Conservation (phyloP, 23 red algal genomes). For the Cyanidioschyzon merolae region DNA sequence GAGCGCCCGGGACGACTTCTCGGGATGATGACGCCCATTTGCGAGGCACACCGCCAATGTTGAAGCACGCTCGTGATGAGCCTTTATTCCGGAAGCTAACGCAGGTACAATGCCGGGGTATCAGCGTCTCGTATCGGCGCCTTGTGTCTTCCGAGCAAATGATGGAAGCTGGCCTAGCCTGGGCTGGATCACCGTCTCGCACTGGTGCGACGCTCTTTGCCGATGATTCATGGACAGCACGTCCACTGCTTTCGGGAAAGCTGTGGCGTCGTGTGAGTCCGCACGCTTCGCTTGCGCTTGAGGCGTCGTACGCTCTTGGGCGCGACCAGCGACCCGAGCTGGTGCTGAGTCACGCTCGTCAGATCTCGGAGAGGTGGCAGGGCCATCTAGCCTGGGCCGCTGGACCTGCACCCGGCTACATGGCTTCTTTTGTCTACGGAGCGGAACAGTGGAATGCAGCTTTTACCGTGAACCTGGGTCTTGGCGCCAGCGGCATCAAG, state of each 20-base stretch:
- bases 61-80: not conserved
- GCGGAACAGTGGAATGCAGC: not conserved
- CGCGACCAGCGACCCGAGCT: not conserved
- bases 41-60: not conserved
- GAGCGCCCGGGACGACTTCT: too few species aligned
- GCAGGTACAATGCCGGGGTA: not conserved
- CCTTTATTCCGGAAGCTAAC: not conserved
- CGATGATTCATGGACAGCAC: not conserved
- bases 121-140: not conserved
- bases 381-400: slow-evolving; percentile 1
- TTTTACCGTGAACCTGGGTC: not conserved
- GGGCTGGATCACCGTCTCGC: not conserved
- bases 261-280: not conserved
- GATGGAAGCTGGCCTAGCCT: not conserved
- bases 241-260: not conserved
- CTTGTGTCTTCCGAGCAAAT: not conserved
- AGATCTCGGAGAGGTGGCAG: slow-evolving; percentile 2
- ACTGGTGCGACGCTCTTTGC: not conserved
- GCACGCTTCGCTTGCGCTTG: not conserved
- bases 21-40: too few species aligned
- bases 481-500: slow-evolving; percentile 8
- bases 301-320: not conserved
- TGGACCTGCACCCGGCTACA: slow-evolving; percentile 4
- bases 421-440: slow-evolving; percentile 1
- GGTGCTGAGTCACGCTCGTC: slow-evolving; percentile 1